A percentile compares a stretch with the other conserved stretches of the same genome.
Evolutionary conservation across 2,329 filamentous ascomycete species (phyloP).

Genomic region (Diaporthe australafricana): DNA sequence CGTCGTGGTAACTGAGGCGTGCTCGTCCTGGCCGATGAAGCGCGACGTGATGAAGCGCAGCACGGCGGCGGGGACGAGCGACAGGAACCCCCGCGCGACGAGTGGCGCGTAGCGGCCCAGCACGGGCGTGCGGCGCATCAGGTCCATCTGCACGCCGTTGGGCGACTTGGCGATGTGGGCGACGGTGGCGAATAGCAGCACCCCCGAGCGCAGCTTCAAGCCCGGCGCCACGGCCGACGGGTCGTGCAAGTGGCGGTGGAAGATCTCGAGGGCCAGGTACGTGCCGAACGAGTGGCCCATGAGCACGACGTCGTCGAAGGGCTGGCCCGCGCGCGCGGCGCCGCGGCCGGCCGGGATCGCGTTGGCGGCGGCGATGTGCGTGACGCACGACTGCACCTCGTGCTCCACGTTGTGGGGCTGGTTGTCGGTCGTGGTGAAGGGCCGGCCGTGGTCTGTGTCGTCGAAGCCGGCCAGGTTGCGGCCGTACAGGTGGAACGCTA

Average conservation of each 20-base stretch:
- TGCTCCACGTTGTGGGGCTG: conserved; percentile 64
- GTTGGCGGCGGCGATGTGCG: conserved; percentile 50
- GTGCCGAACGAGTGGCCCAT: conserved; percentile 81
- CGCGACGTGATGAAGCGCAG: conserved; percentile 57
- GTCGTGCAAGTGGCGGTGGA: conserved; percentile 64
- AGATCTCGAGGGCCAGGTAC: conserved; percentile 77
- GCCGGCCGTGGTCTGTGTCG: conserved; percentile 60
- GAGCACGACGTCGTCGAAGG: conserved; percentile 71
- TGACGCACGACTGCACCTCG: conserved; percentile 60
- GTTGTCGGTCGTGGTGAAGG: conserved; percentile 53
- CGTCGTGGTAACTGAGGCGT: conserved; percentile 62
- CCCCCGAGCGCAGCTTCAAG: conserved; percentile 60
- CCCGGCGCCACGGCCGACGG: conserved; percentile 47
- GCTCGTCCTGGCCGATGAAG: conserved; percentile 60
- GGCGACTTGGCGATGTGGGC: conserved; percentile 75
- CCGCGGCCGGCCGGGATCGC: conserved; percentile 44
- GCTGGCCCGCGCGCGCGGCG: conserved; percentile 47
- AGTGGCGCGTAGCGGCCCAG: conserved; percentile 55
- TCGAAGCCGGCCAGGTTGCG: conserved; percentile 69
- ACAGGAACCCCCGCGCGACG: conserved; percentile 55
- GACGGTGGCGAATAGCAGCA: conserved; percentile 81
- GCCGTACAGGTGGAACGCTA: conserved; percentile 66
- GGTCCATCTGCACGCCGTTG: conserved; percentile 64
- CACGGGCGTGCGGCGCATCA: conserved; percentile 55
- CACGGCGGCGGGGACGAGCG: conserved; percentile 51